A percentile compares a stretch with the other conserved stretches of the same genome.
phyloP scores from a whole-genome alignment of 306 rosid species.

The Ziziphus jujuba region DNA sequence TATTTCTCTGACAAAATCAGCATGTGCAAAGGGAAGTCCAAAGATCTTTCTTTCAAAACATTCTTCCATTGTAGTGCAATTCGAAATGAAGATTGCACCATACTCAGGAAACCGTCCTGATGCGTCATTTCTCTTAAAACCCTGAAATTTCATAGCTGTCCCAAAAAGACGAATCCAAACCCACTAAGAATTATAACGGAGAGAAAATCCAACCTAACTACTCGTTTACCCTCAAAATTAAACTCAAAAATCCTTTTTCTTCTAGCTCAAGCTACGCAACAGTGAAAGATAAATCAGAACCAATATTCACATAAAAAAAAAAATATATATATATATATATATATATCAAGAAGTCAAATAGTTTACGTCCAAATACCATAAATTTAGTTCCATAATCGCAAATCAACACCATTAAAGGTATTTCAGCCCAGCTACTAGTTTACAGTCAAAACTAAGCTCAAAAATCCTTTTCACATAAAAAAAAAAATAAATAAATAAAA shows the following conservation, averaged over 20 bases:
- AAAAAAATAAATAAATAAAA: too few relatives aligned
- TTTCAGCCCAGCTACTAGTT: too few relatives aligned
- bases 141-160: slow-evolving; percentile 18
- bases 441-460: too few relatives aligned
- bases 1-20: slow-evolving; percentile 47
- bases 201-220: background rate
- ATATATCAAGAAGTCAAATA: background rate
- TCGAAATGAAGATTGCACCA: slow-evolving; percentile 65
- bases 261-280: too few relatives aligned
- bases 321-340: too few relatives aligned
- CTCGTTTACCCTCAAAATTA: background rate
- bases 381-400: background rate
- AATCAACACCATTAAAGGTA: background rate
- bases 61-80: slow-evolving; percentile 34
- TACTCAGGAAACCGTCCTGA: slow-evolving; percentile 30
- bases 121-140: background rate
- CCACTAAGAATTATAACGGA: background rate
- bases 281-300: background rate
- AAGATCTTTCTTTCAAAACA: slow-evolving; percentile 38
- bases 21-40: slow-evolving; percentile 41
- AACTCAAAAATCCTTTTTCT: background rate
- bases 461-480: too few relatives aligned
- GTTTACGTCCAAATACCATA: background rate
- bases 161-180: slow-evolving; percentile 17
- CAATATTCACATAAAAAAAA: background rate